phyloP scores from a whole-genome alignment of 148 eudicot genomes.

The Beta vulgaris region DNA sequence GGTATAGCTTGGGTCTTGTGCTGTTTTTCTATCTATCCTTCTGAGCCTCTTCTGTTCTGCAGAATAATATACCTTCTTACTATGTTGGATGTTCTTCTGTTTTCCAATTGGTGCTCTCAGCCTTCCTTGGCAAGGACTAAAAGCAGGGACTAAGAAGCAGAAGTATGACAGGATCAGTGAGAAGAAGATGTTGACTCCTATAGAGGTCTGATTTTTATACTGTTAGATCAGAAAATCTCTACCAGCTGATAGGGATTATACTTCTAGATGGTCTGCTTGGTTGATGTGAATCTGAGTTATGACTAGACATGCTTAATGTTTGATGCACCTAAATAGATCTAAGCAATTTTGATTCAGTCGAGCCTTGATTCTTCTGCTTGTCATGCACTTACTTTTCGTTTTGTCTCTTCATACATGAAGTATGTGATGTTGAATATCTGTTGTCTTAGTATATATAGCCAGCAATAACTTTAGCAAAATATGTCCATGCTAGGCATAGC shows the following conservation, averaged over 20 bases:
- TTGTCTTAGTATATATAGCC: background rate
- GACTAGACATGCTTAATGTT: background rate
- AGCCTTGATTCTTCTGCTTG: no score
- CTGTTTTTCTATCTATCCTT: background rate
- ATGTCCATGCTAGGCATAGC: background rate
- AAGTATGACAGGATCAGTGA: slow-evolving; percentile 53
- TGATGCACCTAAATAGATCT: no score
- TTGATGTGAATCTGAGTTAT: background rate
- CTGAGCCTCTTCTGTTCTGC: background rate
- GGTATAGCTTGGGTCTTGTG: background rate
- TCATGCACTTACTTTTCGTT: no score
- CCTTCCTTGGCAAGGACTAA: slow-evolving; percentile 56
- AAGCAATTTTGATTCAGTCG: no score
- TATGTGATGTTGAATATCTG: background rate
- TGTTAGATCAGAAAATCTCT: background rate
- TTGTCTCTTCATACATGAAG: background rate
- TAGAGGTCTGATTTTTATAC: slow-evolving; percentile 32
- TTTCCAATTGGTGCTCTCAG: slow-evolving; percentile 21
- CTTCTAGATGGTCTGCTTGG: background rate
- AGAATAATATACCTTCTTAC: slow-evolving; percentile 4
- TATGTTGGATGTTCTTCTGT: slow-evolving; percentile 6
- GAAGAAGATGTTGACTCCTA: slow-evolving; percentile 54
- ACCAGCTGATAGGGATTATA: background rate
- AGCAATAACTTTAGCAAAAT: background rate
- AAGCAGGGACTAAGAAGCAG: slow-evolving; percentile 51